Base-by-base conservation (phyloP, 1,284 basidiomycete genomes). In the Ganoderma boninense region DNA sequence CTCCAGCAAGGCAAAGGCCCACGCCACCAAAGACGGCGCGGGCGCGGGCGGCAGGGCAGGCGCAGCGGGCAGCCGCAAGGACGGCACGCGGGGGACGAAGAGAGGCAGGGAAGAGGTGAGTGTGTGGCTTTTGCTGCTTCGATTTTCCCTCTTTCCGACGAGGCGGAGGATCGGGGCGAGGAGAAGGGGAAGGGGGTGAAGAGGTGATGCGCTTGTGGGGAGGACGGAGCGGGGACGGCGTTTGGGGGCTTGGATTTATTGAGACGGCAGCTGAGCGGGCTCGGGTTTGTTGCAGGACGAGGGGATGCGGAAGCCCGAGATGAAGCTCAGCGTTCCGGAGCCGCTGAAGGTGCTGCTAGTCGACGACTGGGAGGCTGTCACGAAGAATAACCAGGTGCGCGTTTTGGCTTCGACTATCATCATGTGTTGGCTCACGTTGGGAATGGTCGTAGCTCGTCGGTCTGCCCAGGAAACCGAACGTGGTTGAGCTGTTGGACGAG, bases 291-390 rank as follows among this genome's bases (percentile, higher is more conserved):
- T 26, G 43, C 72, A 90, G 86, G 92, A 93, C 71, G 92, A 92
- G 49, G 83, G 81, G 54, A 84, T 80, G 76, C 92, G 91, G 81
- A 91, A 93, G 74, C 95, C 95, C 4, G 97, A 99, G 77, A 92
- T 99, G 86, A 96, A 95, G 81, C 87, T 99, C 62, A 89, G 87
- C 66, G 92, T 99, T 16, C 98, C 97, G 0, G 97, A 99, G 76
- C 81, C 89, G 18, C 87, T 99, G 73, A 99, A 99, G 81, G 87
- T 93, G 42, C 87, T 95, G 70, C 86, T 99, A 18, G 97, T 99
- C 0, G 97, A 99, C 77, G 98, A 99, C 77, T 99, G 97, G 97
- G 97, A 99, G 83, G 91, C 93, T 20, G 91, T 99, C 56, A 99
- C 97, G 66, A 99, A 98, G 84, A 95, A 97, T 79, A 92, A 91